These are phyloP conservation scores for Prototheca wickerhamii DNA, from an alignment of 163 green algal genomes.

Conservation along the genomic window DNA sequence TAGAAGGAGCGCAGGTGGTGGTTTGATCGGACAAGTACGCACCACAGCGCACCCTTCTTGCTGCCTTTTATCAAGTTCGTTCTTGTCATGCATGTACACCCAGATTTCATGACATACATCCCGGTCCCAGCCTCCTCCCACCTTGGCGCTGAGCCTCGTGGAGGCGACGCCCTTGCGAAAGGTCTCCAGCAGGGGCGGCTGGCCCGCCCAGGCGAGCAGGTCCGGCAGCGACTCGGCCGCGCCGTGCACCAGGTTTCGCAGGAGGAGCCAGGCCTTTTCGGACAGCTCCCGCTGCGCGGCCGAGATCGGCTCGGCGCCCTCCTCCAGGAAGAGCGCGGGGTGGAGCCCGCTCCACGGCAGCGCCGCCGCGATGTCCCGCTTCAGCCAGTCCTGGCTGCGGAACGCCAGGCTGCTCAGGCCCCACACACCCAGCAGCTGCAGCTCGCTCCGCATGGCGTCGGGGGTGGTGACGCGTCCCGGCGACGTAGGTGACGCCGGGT, in stretches of 20 bases:
- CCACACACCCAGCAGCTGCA: constrained; percentile 1
- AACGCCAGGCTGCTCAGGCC: constrained; percentile 3
- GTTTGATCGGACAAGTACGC: neutral
- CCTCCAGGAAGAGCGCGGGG: neutral
- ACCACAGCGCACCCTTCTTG: too few species aligned
- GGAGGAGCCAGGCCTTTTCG: constrained; percentile 50
- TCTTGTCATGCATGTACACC: too few species aligned
- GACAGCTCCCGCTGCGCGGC: constrained; percentile 15
- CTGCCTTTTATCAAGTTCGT: too few species aligned
- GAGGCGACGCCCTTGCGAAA: neutral
- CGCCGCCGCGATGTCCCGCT: neutral
- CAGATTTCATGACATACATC: too few species aligned
- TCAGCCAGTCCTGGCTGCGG: neutral
- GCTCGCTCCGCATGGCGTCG: too few species aligned
- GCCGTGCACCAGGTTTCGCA: constrained; percentile 49
- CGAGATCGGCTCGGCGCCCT: too few species aligned
- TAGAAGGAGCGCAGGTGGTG: constrained; percentile 12
- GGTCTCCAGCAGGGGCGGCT: neutral
- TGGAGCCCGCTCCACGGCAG: neutral
- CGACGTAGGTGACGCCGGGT: too few species aligned
- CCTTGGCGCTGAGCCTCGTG: neutral
- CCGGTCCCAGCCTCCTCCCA: too few species aligned
- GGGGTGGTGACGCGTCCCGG: too few species aligned
- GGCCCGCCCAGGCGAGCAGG: constrained; percentile 28
- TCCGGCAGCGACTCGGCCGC: neutral